Conservation (phyloP, 2,329 filamentous ascomycete genomes). For the Graphilbum ipis-grandicollis region DNA sequence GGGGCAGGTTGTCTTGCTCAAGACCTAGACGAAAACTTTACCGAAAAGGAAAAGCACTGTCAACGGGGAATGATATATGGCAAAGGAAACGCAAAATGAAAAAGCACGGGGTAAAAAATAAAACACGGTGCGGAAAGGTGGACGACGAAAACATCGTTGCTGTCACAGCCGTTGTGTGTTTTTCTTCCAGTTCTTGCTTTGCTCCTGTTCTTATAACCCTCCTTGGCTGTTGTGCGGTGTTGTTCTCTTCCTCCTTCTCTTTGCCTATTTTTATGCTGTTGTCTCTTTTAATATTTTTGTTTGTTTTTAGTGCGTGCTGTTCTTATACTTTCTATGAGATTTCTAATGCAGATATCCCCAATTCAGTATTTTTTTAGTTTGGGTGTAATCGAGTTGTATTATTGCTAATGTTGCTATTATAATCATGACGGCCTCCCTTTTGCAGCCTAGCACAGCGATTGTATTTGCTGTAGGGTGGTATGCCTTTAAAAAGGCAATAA, state of each 20-base stretch:
- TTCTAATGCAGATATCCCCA: conserved; percentile 45
- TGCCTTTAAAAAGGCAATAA: too few relatives aligned
- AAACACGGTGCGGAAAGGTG: neutral
- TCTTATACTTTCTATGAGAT: conserved; percentile 29
- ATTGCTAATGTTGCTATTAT: too few relatives aligned
- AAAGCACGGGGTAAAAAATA: neutral
- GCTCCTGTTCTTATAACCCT: neutral
- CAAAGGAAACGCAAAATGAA: neutral
- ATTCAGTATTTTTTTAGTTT: too few relatives aligned
- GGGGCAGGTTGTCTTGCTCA: too few relatives aligned
- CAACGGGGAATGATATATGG: neutral
- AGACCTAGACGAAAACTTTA: neutral
- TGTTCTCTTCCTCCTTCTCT: neutral
- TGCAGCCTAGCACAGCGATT: too few relatives aligned
- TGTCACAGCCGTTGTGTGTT: neutral
- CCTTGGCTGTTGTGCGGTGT: neutral
- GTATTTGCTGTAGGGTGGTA: too few relatives aligned
- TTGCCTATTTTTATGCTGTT: neutral
- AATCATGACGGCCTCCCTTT: too few relatives aligned
- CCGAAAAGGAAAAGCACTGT: conserved; percentile 2
- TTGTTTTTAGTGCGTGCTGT: conserved; percentile 6
- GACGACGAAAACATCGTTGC: neutral
- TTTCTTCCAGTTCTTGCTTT: neutral
- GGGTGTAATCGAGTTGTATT: neutral
- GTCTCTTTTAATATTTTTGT: conserved; percentile 5